Percentiles rank a stretch among this genome's conserved stretches.
phyloP scores from a whole-genome alignment of 495 filamentous ascomycete genomes.

The Neurospora sp. region DNA sequence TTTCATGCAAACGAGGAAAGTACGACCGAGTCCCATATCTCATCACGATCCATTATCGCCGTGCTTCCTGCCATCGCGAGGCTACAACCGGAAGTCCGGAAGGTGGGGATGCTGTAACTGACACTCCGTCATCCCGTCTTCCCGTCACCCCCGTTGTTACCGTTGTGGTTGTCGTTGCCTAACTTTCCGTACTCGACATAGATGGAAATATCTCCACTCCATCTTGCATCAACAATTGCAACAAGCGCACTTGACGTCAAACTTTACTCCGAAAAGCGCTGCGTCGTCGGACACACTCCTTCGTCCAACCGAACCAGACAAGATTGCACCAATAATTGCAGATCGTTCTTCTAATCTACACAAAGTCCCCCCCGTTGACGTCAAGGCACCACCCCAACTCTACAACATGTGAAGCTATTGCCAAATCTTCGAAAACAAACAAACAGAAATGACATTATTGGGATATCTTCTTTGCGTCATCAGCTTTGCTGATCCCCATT shows the following conservation, averaged over 20 bases:
- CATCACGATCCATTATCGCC: background rate
- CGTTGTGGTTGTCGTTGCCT: background rate
- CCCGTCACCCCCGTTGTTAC: background rate
- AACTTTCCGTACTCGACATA: background rate
- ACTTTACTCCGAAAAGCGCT: background rate
- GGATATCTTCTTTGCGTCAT: background rate
- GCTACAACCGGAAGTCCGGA: background rate
- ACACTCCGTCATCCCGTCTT: background rate
- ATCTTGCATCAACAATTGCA: background rate
- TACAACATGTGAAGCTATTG: background rate
- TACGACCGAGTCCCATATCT: background rate
- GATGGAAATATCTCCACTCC: background rate
- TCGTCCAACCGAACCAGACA: background rate
- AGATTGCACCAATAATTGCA: background rate
- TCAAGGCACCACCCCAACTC: background rate
- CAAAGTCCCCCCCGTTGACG: background rate
- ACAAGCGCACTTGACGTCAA: background rate
- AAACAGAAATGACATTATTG: background rate
- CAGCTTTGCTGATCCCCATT: background rate
- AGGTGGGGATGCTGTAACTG: background rate
- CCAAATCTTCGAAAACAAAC: background rate
- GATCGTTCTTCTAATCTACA: background rate
- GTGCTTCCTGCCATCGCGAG: background rate
- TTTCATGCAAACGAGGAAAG: background rate
- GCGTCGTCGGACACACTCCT: background rate